phyloP scores from a whole-genome alignment of 805 yeast species.

The Wickerhamiella brachini region DNA sequence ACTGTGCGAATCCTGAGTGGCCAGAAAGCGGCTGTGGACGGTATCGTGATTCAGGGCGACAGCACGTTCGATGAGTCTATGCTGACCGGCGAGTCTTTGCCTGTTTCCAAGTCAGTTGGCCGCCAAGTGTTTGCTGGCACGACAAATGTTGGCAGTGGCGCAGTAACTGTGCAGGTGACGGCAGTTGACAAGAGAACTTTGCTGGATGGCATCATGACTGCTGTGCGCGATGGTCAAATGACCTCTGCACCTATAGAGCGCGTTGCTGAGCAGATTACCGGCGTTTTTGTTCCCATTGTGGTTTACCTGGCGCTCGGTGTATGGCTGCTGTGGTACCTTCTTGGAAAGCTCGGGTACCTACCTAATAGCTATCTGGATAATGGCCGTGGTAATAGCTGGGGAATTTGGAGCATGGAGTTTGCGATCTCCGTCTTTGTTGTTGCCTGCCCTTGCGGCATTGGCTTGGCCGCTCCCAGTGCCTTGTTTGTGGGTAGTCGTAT shows the following conservation, averaged over 20 bases:
- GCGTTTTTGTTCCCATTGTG: constrained; percentile 61
- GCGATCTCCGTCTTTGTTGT: constrained; percentile 69
- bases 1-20: constrained; percentile 34
- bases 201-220: constrained; percentile 52
- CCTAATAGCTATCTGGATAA: constrained; percentile 45
- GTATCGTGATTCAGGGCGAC: constrained; percentile 51
- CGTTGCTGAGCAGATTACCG: constrained; percentile 53
- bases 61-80: constrained; percentile 83
- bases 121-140: constrained; percentile 66
- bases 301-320: constrained; percentile 44
- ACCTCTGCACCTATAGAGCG: constrained; percentile 62
- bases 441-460: constrained; percentile 80
- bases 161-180: constrained; percentile 41
- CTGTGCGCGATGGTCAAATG: constrained; percentile 62
- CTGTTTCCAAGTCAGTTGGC: constrained; percentile 43
- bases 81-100: constrained; percentile 69
- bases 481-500: constrained; percentile 65
- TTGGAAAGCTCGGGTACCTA: constrained; percentile 40
- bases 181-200: constrained; percentile 52
- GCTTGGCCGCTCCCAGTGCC: constrained; percentile 77
- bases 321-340: constrained; percentile 54
- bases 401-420: constrained; percentile 63
- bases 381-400: constrained; percentile 55
- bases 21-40: constrained; percentile 58
- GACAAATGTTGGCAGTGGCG: constrained; percentile 42